Percentiles rank a stretch among this genome's conserved stretches.
phyloP scores from a whole-genome alignment of 306 rosid species.

The Lathyrus oleraceus region DNA sequence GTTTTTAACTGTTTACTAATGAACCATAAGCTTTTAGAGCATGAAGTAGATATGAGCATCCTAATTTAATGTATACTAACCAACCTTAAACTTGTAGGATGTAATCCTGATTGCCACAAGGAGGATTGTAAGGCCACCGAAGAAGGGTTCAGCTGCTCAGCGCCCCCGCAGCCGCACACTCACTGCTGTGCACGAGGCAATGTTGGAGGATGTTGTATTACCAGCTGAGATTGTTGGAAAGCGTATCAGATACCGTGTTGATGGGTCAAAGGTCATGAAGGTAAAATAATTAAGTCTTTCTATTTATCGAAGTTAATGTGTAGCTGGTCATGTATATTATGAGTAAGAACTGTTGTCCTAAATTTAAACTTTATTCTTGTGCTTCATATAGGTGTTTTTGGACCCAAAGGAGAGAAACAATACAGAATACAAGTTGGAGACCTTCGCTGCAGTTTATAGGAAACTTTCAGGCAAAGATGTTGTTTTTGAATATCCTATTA shows the following conservation, averaged over 20 bases:
- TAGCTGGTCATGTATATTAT: not conserved
- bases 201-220: slow-evolving; percentile 76
- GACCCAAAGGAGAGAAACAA: slow-evolving; percentile 86
- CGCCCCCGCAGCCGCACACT: slow-evolving; percentile 86
- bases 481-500: slow-evolving; percentile 73
- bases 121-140: slow-evolving; percentile 85
- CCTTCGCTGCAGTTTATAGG: slow-evolving; percentile 75
- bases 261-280: slow-evolving; percentile 84
- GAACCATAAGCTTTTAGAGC: not conserved
- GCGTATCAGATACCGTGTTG: slow-evolving; percentile 64
- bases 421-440: slow-evolving; percentile 78
- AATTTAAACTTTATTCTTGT: not conserved
- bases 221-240: slow-evolving; percentile 95
- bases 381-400: slow-evolving; percentile 59
- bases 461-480: slow-evolving; percentile 86
- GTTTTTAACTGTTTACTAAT: not conserved
- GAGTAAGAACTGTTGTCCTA: not conserved
- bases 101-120: slow-evolving; percentile 77
- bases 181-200: slow-evolving; percentile 85
- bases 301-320: not conserved
- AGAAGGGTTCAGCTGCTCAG: slow-evolving; percentile 84
- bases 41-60: too few species aligned
- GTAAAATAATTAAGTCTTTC: slow-evolving; percentile 31
- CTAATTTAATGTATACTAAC: not conserved
- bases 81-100: slow-evolving; percentile 45